These are phyloP conservation scores for Globisporangium lucens DNA, from an alignment of 352 stramenopile genomes.

Conservation along the genomic window DNA sequence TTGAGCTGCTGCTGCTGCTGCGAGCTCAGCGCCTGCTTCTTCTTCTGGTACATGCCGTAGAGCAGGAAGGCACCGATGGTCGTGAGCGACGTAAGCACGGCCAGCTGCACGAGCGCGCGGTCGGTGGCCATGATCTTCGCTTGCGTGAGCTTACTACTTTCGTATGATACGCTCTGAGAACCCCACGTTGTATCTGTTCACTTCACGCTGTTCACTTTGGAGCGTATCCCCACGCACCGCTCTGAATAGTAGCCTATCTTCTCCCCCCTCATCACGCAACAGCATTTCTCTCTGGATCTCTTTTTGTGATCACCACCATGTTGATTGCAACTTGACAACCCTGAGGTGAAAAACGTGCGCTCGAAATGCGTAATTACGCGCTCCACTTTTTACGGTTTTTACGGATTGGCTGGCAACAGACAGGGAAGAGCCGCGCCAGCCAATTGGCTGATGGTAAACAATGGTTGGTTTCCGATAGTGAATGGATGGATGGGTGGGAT, in stretches of 20 bases:
- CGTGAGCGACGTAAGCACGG: conserved; percentile 67
- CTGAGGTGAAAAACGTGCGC: not conserved
- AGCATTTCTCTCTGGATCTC: not conserved
- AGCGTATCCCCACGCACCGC: not conserved
- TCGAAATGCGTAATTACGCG: not conserved
- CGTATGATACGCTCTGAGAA: conserved; percentile 7
- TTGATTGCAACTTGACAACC: not conserved
- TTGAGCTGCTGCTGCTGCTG: conserved; percentile 3
- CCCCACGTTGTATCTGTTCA: conserved; percentile 6
- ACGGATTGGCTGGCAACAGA: conserved; percentile 18
- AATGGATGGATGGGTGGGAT: not conserved
- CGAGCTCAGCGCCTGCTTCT: conserved; percentile 25
- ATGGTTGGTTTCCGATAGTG: conserved; percentile 10
- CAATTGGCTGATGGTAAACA: not conserved
- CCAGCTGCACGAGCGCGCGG: conserved; percentile 59
- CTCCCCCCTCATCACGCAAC: not conserved
- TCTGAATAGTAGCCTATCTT: conserved; percentile 9
- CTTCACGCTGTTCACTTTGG: not conserved
- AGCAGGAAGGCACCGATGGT: conserved; percentile 61
- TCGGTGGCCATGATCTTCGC: conserved; percentile 26
- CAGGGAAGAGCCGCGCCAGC: conserved; percentile 11
- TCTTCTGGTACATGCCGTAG: conserved; percentile 47
- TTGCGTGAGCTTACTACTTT: conserved; percentile 1
- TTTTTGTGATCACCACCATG: not conserved
- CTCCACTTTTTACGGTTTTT: conserved; percentile 16